A percentile compares a stretch with the other conserved stretches of the same genome.
Evolutionary conservation across 371 early-diverging fungal genomes (phyloP).

Genomic region (Zancudomyces culisetae): DNA sequence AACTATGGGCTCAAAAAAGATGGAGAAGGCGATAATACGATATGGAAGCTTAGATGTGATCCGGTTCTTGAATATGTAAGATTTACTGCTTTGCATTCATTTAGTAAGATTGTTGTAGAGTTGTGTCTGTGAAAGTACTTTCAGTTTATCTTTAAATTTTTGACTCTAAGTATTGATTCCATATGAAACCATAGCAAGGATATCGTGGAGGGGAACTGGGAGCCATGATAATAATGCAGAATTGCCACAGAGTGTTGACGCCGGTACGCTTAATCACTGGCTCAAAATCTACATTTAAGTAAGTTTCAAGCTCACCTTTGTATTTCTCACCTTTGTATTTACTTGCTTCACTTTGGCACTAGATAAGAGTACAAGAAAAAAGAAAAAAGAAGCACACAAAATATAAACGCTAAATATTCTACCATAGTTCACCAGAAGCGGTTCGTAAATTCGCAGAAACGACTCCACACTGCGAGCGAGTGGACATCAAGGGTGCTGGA

Average conservation of each 20-base stretch:
- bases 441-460: neutral
- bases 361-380: too few species aligned
- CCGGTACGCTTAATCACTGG: neutral
- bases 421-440: neutral
- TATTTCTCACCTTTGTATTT: too few species aligned
- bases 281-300: neutral
- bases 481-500: neutral
- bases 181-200: neutral
- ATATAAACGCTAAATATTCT: too few species aligned
- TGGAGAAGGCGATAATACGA: neutral
- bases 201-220: neutral
- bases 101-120: too few species aligned
- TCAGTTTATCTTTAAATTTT: too few species aligned
- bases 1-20: neutral
- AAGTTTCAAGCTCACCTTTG: neutral
- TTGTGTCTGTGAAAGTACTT: too few species aligned
- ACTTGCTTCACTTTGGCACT: too few species aligned
- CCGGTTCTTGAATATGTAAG: neutral
- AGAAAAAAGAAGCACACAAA: too few species aligned
- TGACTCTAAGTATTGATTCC: too few species aligned
- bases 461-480: neutral
- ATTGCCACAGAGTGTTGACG: neutral
- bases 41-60: slow-evolving; percentile 1
- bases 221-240: neutral
- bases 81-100: too few species aligned